Conservation (phyloP, 2,329 filamentous ascomycete genomes). For the Parastagonospora nodorum region DNA sequence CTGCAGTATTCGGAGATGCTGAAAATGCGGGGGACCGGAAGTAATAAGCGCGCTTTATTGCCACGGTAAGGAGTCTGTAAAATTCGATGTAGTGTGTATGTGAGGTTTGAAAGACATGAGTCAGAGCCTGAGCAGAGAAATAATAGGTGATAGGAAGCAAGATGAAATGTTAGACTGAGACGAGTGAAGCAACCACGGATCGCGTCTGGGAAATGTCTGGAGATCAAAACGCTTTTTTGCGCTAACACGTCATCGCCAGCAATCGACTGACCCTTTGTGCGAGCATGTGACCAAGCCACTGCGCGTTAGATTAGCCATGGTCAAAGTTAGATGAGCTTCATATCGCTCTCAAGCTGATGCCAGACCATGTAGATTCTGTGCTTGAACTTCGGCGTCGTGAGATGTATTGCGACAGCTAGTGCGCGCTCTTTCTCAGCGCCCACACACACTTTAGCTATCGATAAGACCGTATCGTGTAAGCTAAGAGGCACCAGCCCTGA, state of each 20-base stretch:
- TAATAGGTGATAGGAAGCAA: conserved; percentile 5
- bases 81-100: conserved; percentile 32
- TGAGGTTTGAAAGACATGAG: conserved; percentile 43
- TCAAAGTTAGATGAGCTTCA: neutral
- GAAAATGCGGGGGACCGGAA: conserved; percentile 30
- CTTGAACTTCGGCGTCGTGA: neutral
- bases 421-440: neutral
- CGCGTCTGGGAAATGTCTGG: conserved; percentile 7
- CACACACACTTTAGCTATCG: neutral
- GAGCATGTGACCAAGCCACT: neutral
- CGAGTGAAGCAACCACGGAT: conserved; percentile 8
- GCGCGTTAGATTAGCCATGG: too few relatives aligned
- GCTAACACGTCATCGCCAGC: conserved; percentile 25
- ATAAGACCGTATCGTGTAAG: neutral
- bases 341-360: neutral
- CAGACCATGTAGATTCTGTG: neutral
- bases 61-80: conserved; percentile 37
- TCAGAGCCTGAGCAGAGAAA: conserved; percentile 26
- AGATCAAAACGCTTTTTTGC: conserved; percentile 13
- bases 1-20: conserved; percentile 14
- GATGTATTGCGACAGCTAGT: too few relatives aligned
- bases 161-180: conserved; percentile 8
- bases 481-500: neutral
- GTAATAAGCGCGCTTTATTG: conserved; percentile 33
- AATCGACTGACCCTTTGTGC: neutral